Percentiles rank a stretch among this genome's conserved stretches.
Evolutionary conservation across 352 stramenopile species (phyloP).

Genomic region (Pythium guiyangense): DNA sequence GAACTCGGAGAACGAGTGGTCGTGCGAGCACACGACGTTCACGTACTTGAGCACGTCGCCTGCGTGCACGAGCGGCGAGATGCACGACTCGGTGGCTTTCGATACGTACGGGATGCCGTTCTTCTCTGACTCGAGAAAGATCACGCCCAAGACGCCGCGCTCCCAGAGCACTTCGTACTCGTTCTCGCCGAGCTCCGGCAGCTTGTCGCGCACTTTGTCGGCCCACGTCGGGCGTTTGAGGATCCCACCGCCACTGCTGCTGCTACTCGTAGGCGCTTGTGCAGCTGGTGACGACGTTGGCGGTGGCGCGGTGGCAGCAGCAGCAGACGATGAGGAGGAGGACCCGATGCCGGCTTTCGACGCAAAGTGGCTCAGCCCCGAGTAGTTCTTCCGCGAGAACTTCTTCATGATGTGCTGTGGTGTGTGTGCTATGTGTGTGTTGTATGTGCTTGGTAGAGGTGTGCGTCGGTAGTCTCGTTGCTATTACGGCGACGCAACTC

Average conservation of each 20-base stretch:
- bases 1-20: conserved; percentile 87
- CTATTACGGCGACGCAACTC: no score
- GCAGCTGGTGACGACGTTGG: conserved; percentile 10
- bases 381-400: conserved; percentile 67
- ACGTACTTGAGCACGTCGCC: conserved; percentile 84
- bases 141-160: conserved; percentile 79
- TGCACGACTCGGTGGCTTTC: conserved; percentile 84
- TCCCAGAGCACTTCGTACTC: conserved; percentile 89
- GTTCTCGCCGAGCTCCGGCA: conserved; percentile 65
- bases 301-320: conserved; percentile 7
- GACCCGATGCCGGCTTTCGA: conserved; percentile 35
- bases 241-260: conserved; percentile 8
- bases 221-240: conserved; percentile 54
- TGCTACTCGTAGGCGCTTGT: conserved; percentile 9
- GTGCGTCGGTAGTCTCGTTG: no score
- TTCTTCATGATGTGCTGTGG: conserved; percentile 43
- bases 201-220: conserved; percentile 76
- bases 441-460: neutral
- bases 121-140: conserved; percentile 85
- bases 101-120: conserved; percentile 83
- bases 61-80: conserved; percentile 58
- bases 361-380: conserved; percentile 31
- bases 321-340: conserved; percentile 18
- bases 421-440: neutral
- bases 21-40: conserved; percentile 80